These are phyloP conservation scores for Leccinum variicolor DNA, from an alignment of 768 basidiomycete genomes.

Conservation along the genomic window DNA sequence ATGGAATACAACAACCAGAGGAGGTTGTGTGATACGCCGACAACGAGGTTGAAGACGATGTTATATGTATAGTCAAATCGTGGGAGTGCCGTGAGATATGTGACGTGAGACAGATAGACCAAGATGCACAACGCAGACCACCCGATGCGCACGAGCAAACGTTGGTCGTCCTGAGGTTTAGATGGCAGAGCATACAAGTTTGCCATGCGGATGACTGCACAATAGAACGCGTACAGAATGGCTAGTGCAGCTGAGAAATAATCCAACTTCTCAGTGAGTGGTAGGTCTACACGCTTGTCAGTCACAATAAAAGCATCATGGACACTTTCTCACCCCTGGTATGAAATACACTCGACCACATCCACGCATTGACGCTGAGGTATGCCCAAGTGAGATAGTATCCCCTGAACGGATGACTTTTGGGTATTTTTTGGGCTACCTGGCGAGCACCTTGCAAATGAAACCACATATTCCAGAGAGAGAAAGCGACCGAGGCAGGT, in stretches of 20 bases:
- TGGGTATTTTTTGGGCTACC: constrained; percentile 46
- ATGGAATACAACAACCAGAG: constrained; percentile 78
- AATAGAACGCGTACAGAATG: constrained; percentile 80
- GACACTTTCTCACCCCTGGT: constrained; percentile 64
- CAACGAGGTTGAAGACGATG: constrained; percentile 72
- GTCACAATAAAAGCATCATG: neutral
- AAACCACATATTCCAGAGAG: constrained; percentile 76
- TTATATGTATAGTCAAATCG: constrained; percentile 95
- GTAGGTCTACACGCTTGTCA: constrained; percentile 53
- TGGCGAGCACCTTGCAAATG: constrained; percentile 61
- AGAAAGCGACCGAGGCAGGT: constrained; percentile 89
- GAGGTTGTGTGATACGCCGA: constrained; percentile 77
- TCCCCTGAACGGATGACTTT: constrained; percentile 61
- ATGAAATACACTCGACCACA: constrained; percentile 91
- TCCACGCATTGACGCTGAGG: constrained; percentile 85
- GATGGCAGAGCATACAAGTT: constrained; percentile 56
- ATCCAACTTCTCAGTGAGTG: constrained; percentile 84
- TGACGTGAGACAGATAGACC: constrained; percentile 64
- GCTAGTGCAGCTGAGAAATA: constrained; percentile 92
- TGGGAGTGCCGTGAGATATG: constrained; percentile 71
- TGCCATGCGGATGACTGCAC: constrained; percentile 70
- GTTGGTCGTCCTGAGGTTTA: constrained; percentile 24
- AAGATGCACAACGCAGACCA: constrained; percentile 57
- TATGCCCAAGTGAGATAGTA: constrained; percentile 68
- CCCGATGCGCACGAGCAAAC: constrained; percentile 15